These are phyloP conservation scores for Rhododendron molle DNA, from an alignment of 148 eudicot genomes.

Conservation along the genomic window DNA sequence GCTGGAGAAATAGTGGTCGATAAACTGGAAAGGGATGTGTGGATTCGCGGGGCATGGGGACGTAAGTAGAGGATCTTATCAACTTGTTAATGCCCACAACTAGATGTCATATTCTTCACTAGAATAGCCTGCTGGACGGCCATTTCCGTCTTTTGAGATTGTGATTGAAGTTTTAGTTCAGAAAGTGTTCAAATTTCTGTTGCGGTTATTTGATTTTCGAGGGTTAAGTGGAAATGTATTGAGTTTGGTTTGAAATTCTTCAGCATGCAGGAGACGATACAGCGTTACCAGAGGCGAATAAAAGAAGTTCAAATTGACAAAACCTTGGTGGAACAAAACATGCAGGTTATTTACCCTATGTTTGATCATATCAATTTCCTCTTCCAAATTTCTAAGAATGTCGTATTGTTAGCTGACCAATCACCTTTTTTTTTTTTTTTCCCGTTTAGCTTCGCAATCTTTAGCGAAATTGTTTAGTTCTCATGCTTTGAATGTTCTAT, in stretches of 20 bases:
- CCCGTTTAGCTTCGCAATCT: not conserved
- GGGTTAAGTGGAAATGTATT: not conserved
- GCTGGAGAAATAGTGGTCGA: no score
- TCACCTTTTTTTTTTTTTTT: not conserved
- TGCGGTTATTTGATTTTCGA: not conserved
- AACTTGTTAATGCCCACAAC: not conserved
- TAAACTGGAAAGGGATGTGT: no score
- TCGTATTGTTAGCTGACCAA: not conserved
- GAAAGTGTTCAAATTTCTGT: not conserved
- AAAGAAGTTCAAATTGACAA: slow-evolving; percentile 55
- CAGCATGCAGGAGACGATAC: slow-evolving; percentile 79
- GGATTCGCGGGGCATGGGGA: no score
- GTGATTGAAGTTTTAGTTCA: not conserved
- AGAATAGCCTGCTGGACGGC: not conserved
- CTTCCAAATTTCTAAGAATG: not conserved
- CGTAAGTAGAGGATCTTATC: no score
- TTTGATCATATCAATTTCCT: not conserved
- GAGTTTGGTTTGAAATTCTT: slow-evolving; percentile 4
- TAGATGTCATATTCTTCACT: not conserved
- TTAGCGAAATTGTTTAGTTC: not conserved
- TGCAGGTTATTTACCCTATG: slow-evolving; percentile 45
- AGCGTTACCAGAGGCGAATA: slow-evolving; percentile 57
- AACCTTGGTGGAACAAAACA: slow-evolving; percentile 39
- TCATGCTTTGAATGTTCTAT: not conserved
- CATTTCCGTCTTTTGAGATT: not conserved